Conservation (phyloP, 257 asterid species). For the Cynanchum wilfordii region DNA sequence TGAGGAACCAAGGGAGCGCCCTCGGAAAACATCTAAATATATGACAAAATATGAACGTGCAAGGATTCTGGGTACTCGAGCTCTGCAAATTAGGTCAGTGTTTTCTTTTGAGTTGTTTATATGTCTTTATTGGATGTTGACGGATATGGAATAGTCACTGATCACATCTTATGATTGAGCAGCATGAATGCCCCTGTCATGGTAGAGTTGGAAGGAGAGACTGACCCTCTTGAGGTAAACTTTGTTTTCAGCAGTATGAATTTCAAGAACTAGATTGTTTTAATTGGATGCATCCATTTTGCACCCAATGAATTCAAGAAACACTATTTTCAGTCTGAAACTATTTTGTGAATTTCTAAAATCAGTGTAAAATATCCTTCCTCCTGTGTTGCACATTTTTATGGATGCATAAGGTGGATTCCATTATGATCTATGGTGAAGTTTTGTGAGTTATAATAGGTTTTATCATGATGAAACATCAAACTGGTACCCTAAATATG, state of each 20-base stretch:
- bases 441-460: background rate
- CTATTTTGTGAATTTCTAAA: background rate
- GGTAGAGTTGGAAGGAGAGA: conserved; percentile 97
- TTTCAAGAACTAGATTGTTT: background rate
- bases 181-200: conserved; percentile 98
- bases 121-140: background rate
- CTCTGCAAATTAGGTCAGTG: conserved; percentile 77
- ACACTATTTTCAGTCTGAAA: background rate
- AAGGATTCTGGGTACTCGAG: conserved; percentile 85
- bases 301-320: background rate
- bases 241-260: background rate
- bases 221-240: conserved; percentile 83
- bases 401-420: background rate
- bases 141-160: conserved; percentile 1
- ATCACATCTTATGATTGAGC: conserved; percentile 15
- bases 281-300: background rate
- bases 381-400: background rate
- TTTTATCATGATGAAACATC: background rate
- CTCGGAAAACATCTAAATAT: conserved; percentile 75
- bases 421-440: background rate
- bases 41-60: conserved; percentile 97
- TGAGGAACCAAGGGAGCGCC: conserved; percentile 55
- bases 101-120: background rate
- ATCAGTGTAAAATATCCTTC: background rate
- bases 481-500: background rate